phyloP scores from a whole-genome alignment of 2,329 filamentous ascomycete genomes.

The Microsporum canis region DNA sequence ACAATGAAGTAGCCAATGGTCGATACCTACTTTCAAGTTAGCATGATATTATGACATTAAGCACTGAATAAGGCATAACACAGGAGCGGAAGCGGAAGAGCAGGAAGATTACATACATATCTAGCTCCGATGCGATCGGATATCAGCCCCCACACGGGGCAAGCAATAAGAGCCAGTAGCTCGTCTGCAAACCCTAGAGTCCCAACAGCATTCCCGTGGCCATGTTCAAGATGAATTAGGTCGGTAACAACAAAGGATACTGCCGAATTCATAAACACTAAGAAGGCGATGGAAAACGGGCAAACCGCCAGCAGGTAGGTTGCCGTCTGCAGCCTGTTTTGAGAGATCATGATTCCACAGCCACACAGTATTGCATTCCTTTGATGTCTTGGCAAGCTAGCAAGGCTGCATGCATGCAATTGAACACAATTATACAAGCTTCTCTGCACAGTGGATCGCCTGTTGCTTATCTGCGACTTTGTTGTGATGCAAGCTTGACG shows the following conservation, averaged over 20 bases:
- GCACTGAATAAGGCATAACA: constrained; percentile 3
- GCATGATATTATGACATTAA: background rate
- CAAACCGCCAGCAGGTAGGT: constrained; percentile 53
- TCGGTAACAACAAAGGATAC: constrained; percentile 55
- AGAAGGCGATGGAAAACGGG: constrained; percentile 54
- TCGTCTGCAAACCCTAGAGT: constrained; percentile 42
- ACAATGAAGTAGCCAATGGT: constrained; percentile 75
- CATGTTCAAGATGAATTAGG: constrained; percentile 44
- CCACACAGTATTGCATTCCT: background rate
- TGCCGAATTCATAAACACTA: constrained; percentile 55
- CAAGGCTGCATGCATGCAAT: background rate
- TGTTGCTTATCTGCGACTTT: background rate
- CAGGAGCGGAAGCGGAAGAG: background rate
- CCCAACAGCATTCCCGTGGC: constrained; percentile 51
- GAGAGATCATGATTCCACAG: constrained; percentile 38
- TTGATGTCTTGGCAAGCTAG: background rate
- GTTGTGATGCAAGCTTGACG: background rate
- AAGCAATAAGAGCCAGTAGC: constrained; percentile 38
- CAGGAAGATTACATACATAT: constrained; percentile 23
- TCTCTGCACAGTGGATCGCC: background rate
- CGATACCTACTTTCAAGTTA: constrained; percentile 29
- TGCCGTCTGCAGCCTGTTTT: constrained; percentile 44
- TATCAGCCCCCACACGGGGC: constrained; percentile 40
- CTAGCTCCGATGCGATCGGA: constrained; percentile 40
- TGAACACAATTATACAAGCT: background rate